These are phyloP conservation scores for Aspergillus sp. DNA, from an alignment of 2,329 filamentous ascomycete genomes.

Conservation along the genomic window DNA sequence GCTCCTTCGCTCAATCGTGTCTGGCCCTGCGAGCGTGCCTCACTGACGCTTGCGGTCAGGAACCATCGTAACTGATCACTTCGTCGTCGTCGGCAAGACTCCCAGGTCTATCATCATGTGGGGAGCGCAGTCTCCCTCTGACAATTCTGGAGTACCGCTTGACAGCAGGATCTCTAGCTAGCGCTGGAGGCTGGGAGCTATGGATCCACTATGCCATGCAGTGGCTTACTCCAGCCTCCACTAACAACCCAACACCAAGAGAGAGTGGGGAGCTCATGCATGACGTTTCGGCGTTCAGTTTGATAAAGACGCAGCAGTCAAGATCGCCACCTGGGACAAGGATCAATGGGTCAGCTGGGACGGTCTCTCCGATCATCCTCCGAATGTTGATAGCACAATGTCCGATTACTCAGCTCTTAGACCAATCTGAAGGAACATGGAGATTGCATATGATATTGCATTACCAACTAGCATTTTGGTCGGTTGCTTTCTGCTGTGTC, in stretches of 20 bases:
- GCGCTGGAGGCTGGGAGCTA: not conserved
- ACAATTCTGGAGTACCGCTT: not conserved
- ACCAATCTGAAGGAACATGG: too few species aligned
- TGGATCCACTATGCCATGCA: too few species aligned
- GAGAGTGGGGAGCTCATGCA: too few species aligned
- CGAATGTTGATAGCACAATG: too few species aligned
- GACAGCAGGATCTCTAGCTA: not conserved
- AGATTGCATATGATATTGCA: too few species aligned
- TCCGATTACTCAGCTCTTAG: too few species aligned
- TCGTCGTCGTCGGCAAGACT: not conserved
- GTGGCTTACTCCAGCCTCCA: too few species aligned
- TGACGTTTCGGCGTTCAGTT: not conserved
- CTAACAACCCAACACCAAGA: too few species aligned
- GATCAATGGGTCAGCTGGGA: constrained; percentile 18
- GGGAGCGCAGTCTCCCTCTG: not conserved
- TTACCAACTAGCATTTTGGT: too few species aligned
- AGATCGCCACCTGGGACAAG: constrained; percentile 12
- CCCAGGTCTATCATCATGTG: not conserved
- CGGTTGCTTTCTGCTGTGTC: too few species aligned
- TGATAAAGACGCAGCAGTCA: constrained; percentile 12
- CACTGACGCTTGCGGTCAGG: not conserved
- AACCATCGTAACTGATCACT: constrained; percentile 1
- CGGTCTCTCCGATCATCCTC: too few species aligned
- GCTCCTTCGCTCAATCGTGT: not conserved
- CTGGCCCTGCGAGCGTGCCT: not conserved